Base-by-base conservation (phyloP, 352 stramenopile species). In the Phytophthora parvispora region DNA sequence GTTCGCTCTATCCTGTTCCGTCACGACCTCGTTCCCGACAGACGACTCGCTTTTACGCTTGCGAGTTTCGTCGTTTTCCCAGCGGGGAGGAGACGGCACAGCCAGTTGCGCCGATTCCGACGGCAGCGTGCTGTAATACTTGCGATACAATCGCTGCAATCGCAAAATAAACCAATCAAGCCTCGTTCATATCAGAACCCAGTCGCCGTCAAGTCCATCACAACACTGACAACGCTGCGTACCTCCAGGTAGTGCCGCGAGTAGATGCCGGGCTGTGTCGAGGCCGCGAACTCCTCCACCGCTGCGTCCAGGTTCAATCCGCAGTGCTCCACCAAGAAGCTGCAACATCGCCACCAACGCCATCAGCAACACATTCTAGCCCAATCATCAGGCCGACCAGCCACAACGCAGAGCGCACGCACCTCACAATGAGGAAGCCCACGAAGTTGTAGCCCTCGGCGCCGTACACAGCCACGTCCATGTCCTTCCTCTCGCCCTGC, bases 391-490 rank as follows among this genome's bases (percentile, higher is more conserved):
- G 55, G n/a, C n/a, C 16, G 28, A 49, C 47, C 20, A 25, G 10
- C 28, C 24, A 5, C 15, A 32, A 59, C 36, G 31, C 8, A 2
- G 22, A 13, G 16, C 20, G 28, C 13, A 66, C 73, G 40, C 51
- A 93, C 85, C 83, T 89, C 25, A 93, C 83, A 59, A 94, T 67
- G 16, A 97, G 76, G 42, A 88, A 97, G 1, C 87, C 89, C 22
- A 91, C 78, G 53, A 90, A 77, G 47, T 92, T 94, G 73, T 93
- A 97, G 38, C 82, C 83, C 4, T 68, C 66, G 0, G 75, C 63
- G 24, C 83, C 83, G 55, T 83, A 97, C 4, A 95, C 89, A 22
- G 86, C 87, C 3, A 95, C 74, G 61, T 95, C 86, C 76, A 88
- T 90, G 45, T 97, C 87, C 51, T 88, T 90, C 31, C 81, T 80